phyloP scores from a whole-genome alignment of 805 yeast genomes.

The Pichia nanzhaoensis region DNA sequence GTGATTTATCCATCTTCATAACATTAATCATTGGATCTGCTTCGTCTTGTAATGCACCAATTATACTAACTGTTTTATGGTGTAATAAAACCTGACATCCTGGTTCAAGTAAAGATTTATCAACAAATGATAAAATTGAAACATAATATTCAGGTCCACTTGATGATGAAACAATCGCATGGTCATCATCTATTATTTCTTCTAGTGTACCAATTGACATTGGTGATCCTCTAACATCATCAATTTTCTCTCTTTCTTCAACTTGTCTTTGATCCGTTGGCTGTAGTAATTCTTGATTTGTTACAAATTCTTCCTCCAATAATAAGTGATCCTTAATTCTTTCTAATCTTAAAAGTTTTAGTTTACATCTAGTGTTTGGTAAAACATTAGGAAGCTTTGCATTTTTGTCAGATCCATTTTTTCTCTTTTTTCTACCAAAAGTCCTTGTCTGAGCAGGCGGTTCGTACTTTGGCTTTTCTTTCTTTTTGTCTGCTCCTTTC shows the following conservation, averaged over 20 bases:
- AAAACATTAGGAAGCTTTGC: constrained; percentile 67
- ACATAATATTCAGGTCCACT: constrained; percentile 98
- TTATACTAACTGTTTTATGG: constrained; percentile 90
- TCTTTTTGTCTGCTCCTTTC: constrained; percentile 40
- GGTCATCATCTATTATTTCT: constrained; percentile 97
- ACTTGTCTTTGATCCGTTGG: constrained; percentile 96
- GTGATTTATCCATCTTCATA: constrained; percentile 97
- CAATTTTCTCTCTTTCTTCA: constrained; percentile 92
- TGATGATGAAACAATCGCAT: constrained; percentile 92
- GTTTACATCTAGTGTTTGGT: constrained; percentile 90
- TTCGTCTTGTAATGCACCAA: constrained; percentile 98
- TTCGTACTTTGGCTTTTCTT: constrained; percentile 93
- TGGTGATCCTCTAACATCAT: constrained; percentile 93
- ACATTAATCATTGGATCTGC: constrained; percentile 97
- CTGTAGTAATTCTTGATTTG: constrained; percentile 88
- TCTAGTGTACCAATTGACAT: constrained; percentile 95
- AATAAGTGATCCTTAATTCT: constrained; percentile 93
- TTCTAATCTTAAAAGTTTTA: constrained; percentile 86
- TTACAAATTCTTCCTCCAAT: constrained; percentile 92
- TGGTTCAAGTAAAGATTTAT: constrained; percentile 91
- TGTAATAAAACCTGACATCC: constrained; percentile 94
- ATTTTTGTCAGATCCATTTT: constrained; percentile 76
- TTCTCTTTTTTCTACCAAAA: constrained; percentile 87
- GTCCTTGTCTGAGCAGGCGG: constrained; percentile 91
- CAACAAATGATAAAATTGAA: constrained; percentile 91